Base-by-base conservation (phyloP, 192 early-diverging fungal species). In the Mortierella hygrophila region DNA sequence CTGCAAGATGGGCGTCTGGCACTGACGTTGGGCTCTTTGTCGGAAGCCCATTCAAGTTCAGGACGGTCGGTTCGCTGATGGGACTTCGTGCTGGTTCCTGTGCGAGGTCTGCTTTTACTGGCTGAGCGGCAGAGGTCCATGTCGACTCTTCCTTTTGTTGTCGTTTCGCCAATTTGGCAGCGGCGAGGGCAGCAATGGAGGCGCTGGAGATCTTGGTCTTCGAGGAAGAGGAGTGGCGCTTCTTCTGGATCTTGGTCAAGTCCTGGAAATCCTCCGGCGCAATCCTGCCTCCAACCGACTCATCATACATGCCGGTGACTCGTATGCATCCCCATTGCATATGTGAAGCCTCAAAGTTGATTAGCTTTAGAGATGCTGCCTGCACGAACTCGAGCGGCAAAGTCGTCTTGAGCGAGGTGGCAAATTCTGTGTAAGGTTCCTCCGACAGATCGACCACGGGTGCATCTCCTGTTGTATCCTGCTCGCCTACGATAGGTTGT, bases 261-360 rank as follows among this genome's bases (percentile, higher is more conserved):
- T 80, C 78, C 29, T 85, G 83, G 80, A 85, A 80, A 60, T 80
- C 54, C 70, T 80, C 65, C 2, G 83, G 83, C 0, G 57, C 74
- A 41, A 85, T 80, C 55, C 83, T 63, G n/a, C 74, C 74, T 13
- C 83, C 83, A 9, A 85, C 83, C 1, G 83, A 85, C n/a, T 85
- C 83, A 49, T 85, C 83, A 29, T 85, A 85, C 83, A 85, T 85
- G 8, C 83, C 83, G 0, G 83, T 85, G 10, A 85, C 83, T 8
- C 83, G 73, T 0, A 85, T 75, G 54, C 78, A 85, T 4, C 83
- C 83, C 83, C 83, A 85, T 16, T 85, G 78, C 57, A 85, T 70
- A 46, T 85, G 83, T 10, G 83, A 85, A 20, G 83, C 83, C 44
- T 85, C 83, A 42, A 72, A 85, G 32, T 85, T 85, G 57, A 85